Evolutionary conservation across 2,329 filamentous ascomycete genomes (phyloP).

Genomic region (Fusarium austroafricanum): DNA sequence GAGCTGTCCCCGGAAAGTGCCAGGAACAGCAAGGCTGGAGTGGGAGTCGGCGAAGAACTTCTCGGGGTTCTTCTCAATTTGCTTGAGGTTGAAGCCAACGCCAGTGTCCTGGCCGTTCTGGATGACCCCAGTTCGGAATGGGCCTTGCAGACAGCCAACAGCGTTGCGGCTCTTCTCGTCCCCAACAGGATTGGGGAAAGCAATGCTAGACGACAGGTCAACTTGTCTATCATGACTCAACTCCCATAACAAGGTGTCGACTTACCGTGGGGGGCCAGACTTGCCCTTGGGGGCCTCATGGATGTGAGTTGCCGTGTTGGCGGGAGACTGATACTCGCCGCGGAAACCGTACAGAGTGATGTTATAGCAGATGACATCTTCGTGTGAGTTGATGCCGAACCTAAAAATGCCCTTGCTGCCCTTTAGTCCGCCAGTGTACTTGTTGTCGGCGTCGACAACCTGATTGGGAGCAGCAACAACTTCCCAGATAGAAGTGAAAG

Average conservation of each 20-base stretch:
- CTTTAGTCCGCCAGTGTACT: conserved; percentile 54
- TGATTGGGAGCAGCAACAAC: conserved; percentile 62
- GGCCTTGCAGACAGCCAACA: conserved; percentile 56
- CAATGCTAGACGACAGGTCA: conserved; percentile 49
- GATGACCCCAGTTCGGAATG: conserved; percentile 51
- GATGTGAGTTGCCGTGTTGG: conserved; percentile 66
- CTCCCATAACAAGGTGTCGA: background rate
- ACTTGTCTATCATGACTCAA: background rate
- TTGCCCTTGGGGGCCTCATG: conserved; percentile 60
- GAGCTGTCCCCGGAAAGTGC: conserved; percentile 65
- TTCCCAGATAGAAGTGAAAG: conserved; percentile 62
- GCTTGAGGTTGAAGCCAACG: conserved; percentile 58
- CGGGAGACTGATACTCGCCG: conserved; percentile 62
- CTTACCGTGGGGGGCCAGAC: conserved; percentile 61
- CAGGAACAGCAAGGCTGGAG: conserved; percentile 60
- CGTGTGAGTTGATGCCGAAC: conserved; percentile 63
- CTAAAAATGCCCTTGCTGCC: conserved; percentile 62
- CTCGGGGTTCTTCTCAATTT: conserved; percentile 63
- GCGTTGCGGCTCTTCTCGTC: conserved; percentile 51
- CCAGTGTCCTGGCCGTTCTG: conserved; percentile 49
- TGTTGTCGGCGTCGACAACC: conserved; percentile 58
- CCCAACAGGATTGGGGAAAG: conserved; percentile 61
- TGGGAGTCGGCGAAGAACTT: conserved; percentile 66
- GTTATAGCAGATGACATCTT: conserved; percentile 60
- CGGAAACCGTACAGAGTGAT: conserved; percentile 62